Evolutionary conservation across 768 basidiomycete species (phyloP).

Genomic region (Rubroboletus satanas): DNA sequence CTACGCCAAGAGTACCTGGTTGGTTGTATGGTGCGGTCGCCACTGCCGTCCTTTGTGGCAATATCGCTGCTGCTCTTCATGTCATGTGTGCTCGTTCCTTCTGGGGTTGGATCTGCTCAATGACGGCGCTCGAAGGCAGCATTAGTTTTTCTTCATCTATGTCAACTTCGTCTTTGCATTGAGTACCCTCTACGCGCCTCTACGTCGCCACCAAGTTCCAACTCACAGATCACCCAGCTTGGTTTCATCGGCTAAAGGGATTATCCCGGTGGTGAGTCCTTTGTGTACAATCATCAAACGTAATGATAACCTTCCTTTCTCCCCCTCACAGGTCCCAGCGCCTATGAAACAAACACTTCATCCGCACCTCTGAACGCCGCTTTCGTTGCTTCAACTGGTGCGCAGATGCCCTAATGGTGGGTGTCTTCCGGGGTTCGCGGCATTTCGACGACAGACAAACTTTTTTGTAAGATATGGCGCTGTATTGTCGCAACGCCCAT

Average conservation of each 20-base stretch:
- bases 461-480: constrained; percentile 26
- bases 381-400: constrained; percentile 31
- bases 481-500: constrained; percentile 13
- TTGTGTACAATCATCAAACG: background rate
- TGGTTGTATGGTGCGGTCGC: constrained; percentile 32
- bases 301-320: too few relatives aligned
- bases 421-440: background rate
- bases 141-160: constrained; percentile 30
- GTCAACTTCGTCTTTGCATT: constrained; percentile 28
- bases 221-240: constrained; percentile 26
- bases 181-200: constrained; percentile 25
- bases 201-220: background rate
- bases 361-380: constrained; percentile 27
- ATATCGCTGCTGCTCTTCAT: constrained; percentile 25
- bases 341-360: constrained; percentile 22
- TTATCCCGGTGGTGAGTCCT: constrained; percentile 28
- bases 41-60: constrained; percentile 24
- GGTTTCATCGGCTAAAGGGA: constrained; percentile 31
- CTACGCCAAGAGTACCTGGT: constrained; percentile 22
- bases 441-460: background rate
- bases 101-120: constrained; percentile 20
- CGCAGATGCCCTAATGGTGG: constrained; percentile 30
- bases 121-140: constrained; percentile 7
- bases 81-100: constrained; percentile 27
- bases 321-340: constrained; percentile 19